Evolutionary conservation across 2,329 filamentous ascomycete genomes (phyloP).

Genomic region (Cercospora janseana): DNA sequence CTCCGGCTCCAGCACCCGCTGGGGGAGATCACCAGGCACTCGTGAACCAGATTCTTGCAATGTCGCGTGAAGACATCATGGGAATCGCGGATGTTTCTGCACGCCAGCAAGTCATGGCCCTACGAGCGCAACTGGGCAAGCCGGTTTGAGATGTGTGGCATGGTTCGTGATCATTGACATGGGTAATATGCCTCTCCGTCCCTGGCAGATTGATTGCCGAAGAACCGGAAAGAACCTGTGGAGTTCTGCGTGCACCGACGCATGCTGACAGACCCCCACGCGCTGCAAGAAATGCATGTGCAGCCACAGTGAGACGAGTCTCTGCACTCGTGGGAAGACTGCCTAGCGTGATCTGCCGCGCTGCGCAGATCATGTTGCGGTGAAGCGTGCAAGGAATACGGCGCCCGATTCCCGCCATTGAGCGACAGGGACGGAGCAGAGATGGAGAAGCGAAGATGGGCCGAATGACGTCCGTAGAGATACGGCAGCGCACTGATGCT

Average conservation of each 20-base stretch:
- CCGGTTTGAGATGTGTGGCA: too few species aligned
- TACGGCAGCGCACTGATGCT: not conserved
- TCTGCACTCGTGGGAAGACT: too few species aligned
- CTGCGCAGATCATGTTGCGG: slow-evolving; percentile 4
- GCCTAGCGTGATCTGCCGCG: too few species aligned
- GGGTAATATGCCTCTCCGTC: too few species aligned
- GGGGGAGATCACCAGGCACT: slow-evolving; percentile 59
- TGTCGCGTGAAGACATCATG: slow-evolving; percentile 78
- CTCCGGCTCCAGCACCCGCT: slow-evolving; percentile 47
- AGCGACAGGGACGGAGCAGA: slow-evolving; percentile 1
- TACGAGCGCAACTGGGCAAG: slow-evolving; percentile 61
- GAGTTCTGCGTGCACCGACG: too few species aligned
- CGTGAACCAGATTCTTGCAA: slow-evolving; percentile 75
- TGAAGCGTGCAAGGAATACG: not conserved
- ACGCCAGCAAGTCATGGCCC: slow-evolving; percentile 72
- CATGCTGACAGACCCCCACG: too few species aligned
- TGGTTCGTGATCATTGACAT: too few species aligned
- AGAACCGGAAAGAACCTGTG: too few species aligned
- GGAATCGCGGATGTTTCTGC: slow-evolving; percentile 62
- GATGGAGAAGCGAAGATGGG: slow-evolving; percentile 15
- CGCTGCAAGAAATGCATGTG: too few species aligned
- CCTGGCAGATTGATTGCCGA: too few species aligned
- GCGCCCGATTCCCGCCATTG: slow-evolving; percentile 1
- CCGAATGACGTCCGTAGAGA: slow-evolving; percentile 11
- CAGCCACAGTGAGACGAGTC: too few species aligned